Evolutionary conservation across 164 flowering plant genomes (phyloP).

Genomic region (Protea cynaroides): DNA sequence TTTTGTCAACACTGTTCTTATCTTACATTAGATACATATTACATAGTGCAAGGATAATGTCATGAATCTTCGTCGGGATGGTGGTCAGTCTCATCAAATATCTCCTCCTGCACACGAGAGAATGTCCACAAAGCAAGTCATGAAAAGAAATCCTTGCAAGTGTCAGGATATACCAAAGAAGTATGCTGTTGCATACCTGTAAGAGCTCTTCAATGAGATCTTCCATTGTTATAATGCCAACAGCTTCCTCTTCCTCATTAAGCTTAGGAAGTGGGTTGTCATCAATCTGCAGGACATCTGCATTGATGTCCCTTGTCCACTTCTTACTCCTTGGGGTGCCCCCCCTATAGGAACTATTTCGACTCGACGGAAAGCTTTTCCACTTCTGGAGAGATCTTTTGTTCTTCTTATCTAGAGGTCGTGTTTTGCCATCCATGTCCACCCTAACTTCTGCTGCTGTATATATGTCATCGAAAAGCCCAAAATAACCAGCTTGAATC

Average conservation of each 20-base stretch:
- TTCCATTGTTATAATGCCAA: slow-evolving; percentile 94
- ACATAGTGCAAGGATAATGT: background rate
- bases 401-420: slow-evolving; percentile 40
- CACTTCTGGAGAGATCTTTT: slow-evolving; percentile 59
- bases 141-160: background rate
- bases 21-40: no score
- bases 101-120: slow-evolving; percentile 36
- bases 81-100: slow-evolving; percentile 48
- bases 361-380: slow-evolving; percentile 71
- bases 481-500: background rate
- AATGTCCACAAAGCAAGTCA: background rate
- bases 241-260: slow-evolving; percentile 81
- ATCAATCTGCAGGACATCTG: slow-evolving; percentile 69
- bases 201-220: slow-evolving; percentile 53
- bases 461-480: slow-evolving; percentile 18
- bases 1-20: no score
- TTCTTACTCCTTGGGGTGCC: slow-evolving; percentile 60
- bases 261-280: slow-evolving; percentile 58
- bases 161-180: background rate
- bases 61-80: slow-evolving; percentile 24
- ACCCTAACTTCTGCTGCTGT: slow-evolving; percentile 49
- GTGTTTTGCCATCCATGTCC: slow-evolving; percentile 58
- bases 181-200: slow-evolving; percentile 43
- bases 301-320: slow-evolving; percentile 66
- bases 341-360: slow-evolving; percentile 32